Percentiles rank a stretch among this genome's conserved stretches.
phyloP scores from a whole-genome alignment of 106 monocot genomes.

The Xerophyta viscosa region DNA sequence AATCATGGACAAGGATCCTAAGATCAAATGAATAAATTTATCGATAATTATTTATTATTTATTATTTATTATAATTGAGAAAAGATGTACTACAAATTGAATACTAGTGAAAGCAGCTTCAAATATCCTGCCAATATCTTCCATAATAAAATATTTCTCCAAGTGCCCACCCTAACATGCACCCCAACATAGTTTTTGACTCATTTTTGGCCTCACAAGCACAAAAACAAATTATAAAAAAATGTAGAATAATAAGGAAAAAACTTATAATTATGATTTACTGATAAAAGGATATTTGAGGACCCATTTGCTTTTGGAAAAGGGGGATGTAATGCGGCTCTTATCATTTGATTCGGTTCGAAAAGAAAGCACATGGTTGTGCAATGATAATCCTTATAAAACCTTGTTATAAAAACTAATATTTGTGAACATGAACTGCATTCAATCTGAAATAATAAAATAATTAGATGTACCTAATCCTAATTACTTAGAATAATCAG shows the following conservation, averaged over 20 bases:
- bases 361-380: slow-evolving; percentile 40
- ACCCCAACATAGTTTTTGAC: slow-evolving; percentile 26
- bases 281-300: too few species aligned
- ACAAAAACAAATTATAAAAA: slow-evolving; percentile 5
- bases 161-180: slow-evolving; percentile 21
- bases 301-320: too few species aligned
- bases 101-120: neutral
- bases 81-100: neutral
- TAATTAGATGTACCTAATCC: slow-evolving; percentile 10
- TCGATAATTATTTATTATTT: too few species aligned
- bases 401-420: slow-evolving; percentile 1
- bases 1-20: slow-evolving; percentile 2
- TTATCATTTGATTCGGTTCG: slow-evolving; percentile 22
- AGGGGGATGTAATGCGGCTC: too few species aligned
- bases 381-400: slow-evolving; percentile 20
- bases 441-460: slow-evolving; percentile 2
- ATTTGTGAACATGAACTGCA: slow-evolving; percentile 14
- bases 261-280: neutral
- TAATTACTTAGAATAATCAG: slow-evolving; percentile 6
- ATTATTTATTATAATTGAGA: neutral
- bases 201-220: slow-evolving; percentile 10
- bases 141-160: neutral
- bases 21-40: neutral
- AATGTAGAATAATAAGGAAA: slow-evolving; percentile 6
- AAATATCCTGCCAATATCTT: neutral